Percentiles rank a stretch among this genome's conserved stretches.
Evolutionary conservation across 306 rosid genomes (phyloP).

Genomic region (Luffa acutangula): DNA sequence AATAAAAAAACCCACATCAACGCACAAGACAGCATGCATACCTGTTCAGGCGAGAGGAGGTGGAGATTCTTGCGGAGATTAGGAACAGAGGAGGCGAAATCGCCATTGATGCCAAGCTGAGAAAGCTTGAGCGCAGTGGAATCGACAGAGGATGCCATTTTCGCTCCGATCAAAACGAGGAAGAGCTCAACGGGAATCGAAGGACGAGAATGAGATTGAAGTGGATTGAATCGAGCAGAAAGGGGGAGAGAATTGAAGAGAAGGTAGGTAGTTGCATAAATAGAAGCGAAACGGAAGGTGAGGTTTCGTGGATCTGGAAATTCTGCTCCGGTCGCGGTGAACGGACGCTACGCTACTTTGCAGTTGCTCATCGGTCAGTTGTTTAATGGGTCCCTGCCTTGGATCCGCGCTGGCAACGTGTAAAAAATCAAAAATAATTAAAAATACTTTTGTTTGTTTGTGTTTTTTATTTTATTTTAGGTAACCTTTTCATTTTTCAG

Average conservation of each 20-base stretch:
- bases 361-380: background rate
- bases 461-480: background rate
- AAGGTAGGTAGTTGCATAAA: background rate
- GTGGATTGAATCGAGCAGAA: background rate
- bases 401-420: background rate
- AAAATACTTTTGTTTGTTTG: background rate
- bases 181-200: background rate
- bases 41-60: constrained; percentile 56
- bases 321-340: constrained; percentile 2
- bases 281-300: background rate
- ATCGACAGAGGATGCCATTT: background rate
- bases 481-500: background rate
- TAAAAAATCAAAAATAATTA: too few relatives aligned
- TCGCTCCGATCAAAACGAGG: background rate
- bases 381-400: background rate
- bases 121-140: constrained; percentile 15
- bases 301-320: background rate
- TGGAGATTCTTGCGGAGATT: constrained; percentile 37
- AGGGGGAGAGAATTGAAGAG: background rate
- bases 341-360: constrained; percentile 6
- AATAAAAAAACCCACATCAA: background rate
- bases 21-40: background rate
- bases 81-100: constrained; percentile 35
- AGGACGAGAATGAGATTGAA: background rate
- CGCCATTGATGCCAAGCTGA: constrained; percentile 25